Conservation (phyloP, 805 yeast species). For the Yarrowia bubula region DNA sequence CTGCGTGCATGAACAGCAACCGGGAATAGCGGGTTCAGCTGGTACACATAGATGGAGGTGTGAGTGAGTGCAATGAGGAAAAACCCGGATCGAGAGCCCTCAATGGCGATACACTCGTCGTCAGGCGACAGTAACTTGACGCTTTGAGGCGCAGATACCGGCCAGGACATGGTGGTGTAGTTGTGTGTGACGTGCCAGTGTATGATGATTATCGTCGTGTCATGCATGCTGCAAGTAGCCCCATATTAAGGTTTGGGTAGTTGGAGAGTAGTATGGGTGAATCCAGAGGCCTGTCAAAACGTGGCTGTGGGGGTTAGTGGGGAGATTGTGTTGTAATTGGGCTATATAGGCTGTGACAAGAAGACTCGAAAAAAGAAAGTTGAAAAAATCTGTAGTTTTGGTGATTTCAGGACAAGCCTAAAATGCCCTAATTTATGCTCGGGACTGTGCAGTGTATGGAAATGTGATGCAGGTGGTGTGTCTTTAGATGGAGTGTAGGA, state of each 20-base stretch:
- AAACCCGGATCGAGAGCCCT: constrained; percentile 35
- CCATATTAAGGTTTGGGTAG: background rate
- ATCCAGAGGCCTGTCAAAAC: background rate
- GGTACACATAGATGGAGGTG: constrained; percentile 43
- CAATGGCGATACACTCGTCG: constrained; percentile 42
- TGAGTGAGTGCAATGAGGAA: constrained; percentile 42
- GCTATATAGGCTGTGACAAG: too few relatives aligned
- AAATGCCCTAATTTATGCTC: too few relatives aligned
- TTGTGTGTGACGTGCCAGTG: too few relatives aligned
- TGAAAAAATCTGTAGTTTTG: too few relatives aligned
- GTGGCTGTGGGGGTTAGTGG: background rate
- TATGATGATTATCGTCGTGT: background rate
- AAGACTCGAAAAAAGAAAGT: too few relatives aligned
- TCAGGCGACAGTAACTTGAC: constrained; percentile 35
- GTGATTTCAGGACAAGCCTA: too few relatives aligned
- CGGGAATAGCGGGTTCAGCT: constrained; percentile 45
- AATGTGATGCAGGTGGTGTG: too few relatives aligned
- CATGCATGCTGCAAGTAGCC: background rate
- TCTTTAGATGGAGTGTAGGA: too few relatives aligned
- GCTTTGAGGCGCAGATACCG: constrained; percentile 36
- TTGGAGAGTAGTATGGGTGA: background rate
- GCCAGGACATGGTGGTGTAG: constrained; percentile 38
- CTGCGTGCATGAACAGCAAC: constrained; percentile 50
- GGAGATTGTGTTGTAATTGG: background rate
- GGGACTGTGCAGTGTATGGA: too few relatives aligned